These are phyloP conservation scores for Hypoxylon cercidicola DNA, from an alignment of 495 filamentous ascomycete genomes.

Conservation along the genomic window DNA sequence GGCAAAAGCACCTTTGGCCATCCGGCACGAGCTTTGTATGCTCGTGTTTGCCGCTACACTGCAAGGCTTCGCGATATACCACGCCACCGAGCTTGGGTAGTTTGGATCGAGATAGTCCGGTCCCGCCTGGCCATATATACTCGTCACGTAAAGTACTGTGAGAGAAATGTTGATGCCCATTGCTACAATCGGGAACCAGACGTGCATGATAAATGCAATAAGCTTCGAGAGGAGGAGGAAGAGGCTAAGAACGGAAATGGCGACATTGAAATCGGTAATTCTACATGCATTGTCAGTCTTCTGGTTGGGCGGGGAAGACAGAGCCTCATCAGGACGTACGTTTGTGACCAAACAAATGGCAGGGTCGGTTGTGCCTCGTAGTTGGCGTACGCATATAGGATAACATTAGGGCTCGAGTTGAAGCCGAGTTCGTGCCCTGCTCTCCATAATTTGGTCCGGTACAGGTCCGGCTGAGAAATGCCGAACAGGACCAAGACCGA, in stretches of 20 bases:
- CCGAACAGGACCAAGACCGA: conserved; percentile 80
- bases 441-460: conserved; percentile 81
- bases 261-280: conserved; percentile 82
- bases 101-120: conserved; percentile 80
- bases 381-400: conserved; percentile 82
- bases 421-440: conserved; percentile 81
- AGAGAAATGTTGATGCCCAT: conserved; percentile 67
- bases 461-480: conserved; percentile 81
- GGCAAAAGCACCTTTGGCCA: conserved; percentile 80
- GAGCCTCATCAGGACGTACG: conserved; percentile 65
- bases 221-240: conserved; percentile 73
- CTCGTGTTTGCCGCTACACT: conserved; percentile 64
- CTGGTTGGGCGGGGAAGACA: conserved; percentile 7
- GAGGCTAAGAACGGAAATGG: conserved; percentile 78
- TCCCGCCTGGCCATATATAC: conserved; percentile 77
- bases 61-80: conserved; percentile 87
- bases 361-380: conserved; percentile 68
- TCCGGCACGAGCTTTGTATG: conserved; percentile 74
- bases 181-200: conserved; percentile 76
- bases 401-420: conserved; percentile 80
- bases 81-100: conserved; percentile 74
- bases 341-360: conserved; percentile 83
- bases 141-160: conserved; percentile 71
- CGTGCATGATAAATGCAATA: conserved; percentile 74
- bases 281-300: conserved; percentile 55